phyloP scores from a whole-genome alignment of 2,329 filamentous ascomycete species.

The Sclerotinia spermophila region DNA sequence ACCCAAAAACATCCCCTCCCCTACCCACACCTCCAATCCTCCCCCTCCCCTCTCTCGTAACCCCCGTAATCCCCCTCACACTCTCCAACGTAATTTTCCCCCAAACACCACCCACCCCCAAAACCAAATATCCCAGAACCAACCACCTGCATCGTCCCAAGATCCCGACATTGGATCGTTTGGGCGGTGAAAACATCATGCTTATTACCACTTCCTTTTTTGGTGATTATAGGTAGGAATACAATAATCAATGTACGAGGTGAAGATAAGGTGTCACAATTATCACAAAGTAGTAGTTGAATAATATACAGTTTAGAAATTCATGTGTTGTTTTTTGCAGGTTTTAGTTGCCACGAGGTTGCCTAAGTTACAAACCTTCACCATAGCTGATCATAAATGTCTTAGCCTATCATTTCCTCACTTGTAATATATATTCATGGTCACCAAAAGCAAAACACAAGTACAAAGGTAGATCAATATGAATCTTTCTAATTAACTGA shows the following conservation, averaged over 20 bases:
- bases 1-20: not conserved
- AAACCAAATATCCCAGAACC: not conserved
- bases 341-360: not conserved
- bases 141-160: not conserved
- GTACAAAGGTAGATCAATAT: not conserved
- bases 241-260: not conserved
- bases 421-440: not conserved
- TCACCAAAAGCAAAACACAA: not conserved
- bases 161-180: not conserved
- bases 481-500: slow-evolving; percentile 20
- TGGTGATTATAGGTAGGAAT: not conserved
- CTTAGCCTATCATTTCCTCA: not conserved
- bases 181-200: not conserved
- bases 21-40: not conserved
- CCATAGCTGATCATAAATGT: not conserved
- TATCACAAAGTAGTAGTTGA: not conserved
- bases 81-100: slow-evolving; percentile 1
- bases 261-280: not conserved
- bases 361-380: not conserved
- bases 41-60: not conserved
- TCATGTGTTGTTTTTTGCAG: not conserved
- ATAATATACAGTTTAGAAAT: not conserved
- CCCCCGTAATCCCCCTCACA: slow-evolving; percentile 1
- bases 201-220: too few species aligned
- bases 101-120: not conserved